Percentiles rank a stretch among this genome's conserved stretches.
Evolutionary conservation across 805 yeast genomes (phyloP).

Genomic region (Tetrapisispora phaffii): DNA sequence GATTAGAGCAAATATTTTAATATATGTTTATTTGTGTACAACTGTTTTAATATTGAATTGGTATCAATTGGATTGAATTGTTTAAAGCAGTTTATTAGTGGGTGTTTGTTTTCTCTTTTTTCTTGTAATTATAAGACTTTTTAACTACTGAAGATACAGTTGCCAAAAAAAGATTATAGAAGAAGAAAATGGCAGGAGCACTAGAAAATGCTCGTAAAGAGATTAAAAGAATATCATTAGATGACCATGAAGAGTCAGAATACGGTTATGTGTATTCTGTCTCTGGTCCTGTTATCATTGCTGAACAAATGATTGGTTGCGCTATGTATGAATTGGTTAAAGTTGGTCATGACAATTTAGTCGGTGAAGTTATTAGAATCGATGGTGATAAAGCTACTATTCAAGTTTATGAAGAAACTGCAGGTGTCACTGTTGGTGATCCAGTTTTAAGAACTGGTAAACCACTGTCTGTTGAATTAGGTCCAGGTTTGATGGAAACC

Average conservation of each 20-base stretch:
- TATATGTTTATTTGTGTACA: no score
- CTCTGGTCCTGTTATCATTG: slow-evolving; percentile 95
- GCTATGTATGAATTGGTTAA: slow-evolving; percentile 98
- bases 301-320: slow-evolving; percentile 98
- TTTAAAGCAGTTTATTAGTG: no score
- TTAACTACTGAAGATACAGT: background rate
- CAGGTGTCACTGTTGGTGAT: slow-evolving; percentile 98
- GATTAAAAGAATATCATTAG: slow-evolving; percentile 74
- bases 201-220: slow-evolving; percentile 94
- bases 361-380: slow-evolving; percentile 97
- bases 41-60: no score
- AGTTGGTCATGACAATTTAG: slow-evolving; percentile 94
- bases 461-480: slow-evolving; percentile 97
- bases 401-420: slow-evolving; percentile 98
- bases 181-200: slow-evolving; percentile 69
- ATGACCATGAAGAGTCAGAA: slow-evolving; percentile 61
- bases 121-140: background rate
- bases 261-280: slow-evolving; percentile 90
- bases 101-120: background rate
- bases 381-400: slow-evolving; percentile 95
- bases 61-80: no score
- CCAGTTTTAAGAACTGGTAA: slow-evolving; percentile 97
- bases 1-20: no score
- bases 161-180: background rate
- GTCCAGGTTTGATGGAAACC: slow-evolving; percentile 99